These are phyloP conservation scores for Boehmeria nivea DNA, from an alignment of 306 rosid genomes.

Conservation along the genomic window DNA sequence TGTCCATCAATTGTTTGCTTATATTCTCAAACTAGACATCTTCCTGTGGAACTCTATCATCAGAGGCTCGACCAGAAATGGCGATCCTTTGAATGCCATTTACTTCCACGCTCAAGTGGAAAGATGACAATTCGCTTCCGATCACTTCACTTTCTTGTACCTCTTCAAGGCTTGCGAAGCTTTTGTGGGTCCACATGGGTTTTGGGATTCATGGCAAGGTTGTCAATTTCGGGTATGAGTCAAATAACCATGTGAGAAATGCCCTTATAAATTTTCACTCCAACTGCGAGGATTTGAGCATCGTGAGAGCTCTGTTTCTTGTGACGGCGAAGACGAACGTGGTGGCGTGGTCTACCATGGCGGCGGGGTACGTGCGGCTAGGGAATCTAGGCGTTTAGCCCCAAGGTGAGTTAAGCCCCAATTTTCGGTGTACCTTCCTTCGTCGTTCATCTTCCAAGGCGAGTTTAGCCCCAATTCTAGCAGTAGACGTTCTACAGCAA, in stretches of 20 bases:
- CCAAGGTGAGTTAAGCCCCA: no score
- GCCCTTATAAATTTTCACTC: conserved; percentile 68
- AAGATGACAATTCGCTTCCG: conserved; percentile 30
- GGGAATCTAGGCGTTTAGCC: conserved; percentile 53
- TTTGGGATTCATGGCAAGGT: conserved; percentile 58
- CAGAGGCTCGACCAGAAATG: conserved; percentile 65
- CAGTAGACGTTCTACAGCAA: no score
- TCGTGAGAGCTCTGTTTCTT: conserved; percentile 52
- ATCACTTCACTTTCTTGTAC: conserved; percentile 62
- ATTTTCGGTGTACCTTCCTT: no score
- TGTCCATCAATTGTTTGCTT: conserved; percentile 58
- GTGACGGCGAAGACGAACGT: conserved; percentile 47
- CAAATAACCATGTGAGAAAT: conserved; percentile 50
- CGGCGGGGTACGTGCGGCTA: conserved; percentile 61
- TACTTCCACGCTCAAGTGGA: conserved; percentile 49
- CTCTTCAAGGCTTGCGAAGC: conserved; percentile 78
- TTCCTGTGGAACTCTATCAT: conserved; percentile 77
- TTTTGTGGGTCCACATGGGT: conserved; percentile 59
- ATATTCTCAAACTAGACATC: conserved; percentile 55
- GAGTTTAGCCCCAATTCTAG: no score
- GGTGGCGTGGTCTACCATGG: conserved; percentile 77
- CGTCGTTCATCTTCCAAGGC: no score
- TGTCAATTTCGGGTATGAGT: conserved; percentile 50
- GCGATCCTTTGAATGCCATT: conserved; percentile 42
- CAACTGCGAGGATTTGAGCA: conserved; percentile 65